These are phyloP conservation scores for Omphalea diandra DNA, from an alignment of 441 rosid genomes.

Conservation along the genomic window DNA sequence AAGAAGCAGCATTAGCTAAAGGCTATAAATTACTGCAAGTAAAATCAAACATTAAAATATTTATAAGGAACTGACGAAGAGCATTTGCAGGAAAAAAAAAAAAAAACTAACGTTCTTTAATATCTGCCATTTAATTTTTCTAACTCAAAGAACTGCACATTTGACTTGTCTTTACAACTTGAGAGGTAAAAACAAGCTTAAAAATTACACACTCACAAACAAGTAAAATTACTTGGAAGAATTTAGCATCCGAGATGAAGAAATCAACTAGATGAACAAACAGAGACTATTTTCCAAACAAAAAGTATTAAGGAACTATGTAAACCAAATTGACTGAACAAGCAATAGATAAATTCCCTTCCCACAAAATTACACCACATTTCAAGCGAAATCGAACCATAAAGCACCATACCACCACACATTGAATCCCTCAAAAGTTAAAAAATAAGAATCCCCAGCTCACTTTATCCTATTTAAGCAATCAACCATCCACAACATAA, in stretches of 20 bases:
- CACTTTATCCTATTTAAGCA: background rate
- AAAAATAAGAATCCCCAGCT: too few relatives aligned
- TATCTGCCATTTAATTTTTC: background rate
- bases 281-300: background rate
- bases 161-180: background rate
- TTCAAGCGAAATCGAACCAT: background rate
- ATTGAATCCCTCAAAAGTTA: too few relatives aligned
- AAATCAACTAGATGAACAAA: background rate
- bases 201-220: background rate
- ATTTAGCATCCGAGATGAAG: too few relatives aligned
- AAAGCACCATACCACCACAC: too few relatives aligned
- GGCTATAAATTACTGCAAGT: background rate
- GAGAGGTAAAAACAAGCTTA: background rate
- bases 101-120: too few relatives aligned
- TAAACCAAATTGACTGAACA: too few relatives aligned
- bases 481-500: slow-evolving; percentile 3
- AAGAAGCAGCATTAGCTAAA: slow-evolving; percentile 25
- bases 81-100: background rate
- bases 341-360: too few relatives aligned
- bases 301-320: too few relatives aligned
- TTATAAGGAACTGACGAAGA: background rate
- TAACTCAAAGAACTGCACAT: background rate
- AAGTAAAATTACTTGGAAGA: background rate
- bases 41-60: background rate
- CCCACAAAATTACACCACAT: too few relatives aligned